Evolutionary conservation across 1,139 yeast species (phyloP), one percentile per base, ranked within the genome.

Genomic region (Candida labiduridarum): DNA sequence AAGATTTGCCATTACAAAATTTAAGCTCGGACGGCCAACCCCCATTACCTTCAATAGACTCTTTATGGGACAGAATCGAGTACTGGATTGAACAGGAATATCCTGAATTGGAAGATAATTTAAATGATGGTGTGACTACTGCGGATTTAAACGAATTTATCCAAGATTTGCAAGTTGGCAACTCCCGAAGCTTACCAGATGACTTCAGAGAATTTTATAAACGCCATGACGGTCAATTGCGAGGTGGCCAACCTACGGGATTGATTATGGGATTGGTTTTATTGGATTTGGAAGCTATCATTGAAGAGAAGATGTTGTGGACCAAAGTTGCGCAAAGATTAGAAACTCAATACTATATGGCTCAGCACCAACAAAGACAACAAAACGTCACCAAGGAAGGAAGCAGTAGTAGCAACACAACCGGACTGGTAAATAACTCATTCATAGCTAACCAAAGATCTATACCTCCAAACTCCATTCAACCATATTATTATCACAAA

Each of bases 111-210:
- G 85, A 76, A 45, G 96, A 89, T 64, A 84, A 82, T 65, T 69
- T 89, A 61, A 80, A 83, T 57, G 80, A 79, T 52, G 89, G 89
- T 4, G 95, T 83, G 10, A 86, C 94, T 3, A 76, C 81, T 22
- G 87, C 88, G 31, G 96, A 89, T 65, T 76, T 89, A 62, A 85
- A 85, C 65, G 94, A 87, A 59, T 78, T 89, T 56, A 95, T 88
- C 63, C 79, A 79, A 54, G 95, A 88, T 63, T 72, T 87, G 59
- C 86, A 81, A 47, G 73, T 84, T 56, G 79, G 80, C 1, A 44
- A 40, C 30, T 40, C 47, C 31, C 78, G 78, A 2, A 72, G 82
- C 29, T 74, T 89, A 49, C 96, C 96, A 1, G 71, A 78, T 3
- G 95, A 87, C 58, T 86, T 89, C 47, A 82, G 94, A 59, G 94